Conservation (phyloP, 2,329 filamentous ascomycete genomes). For the Nemania bipapillata region DNA sequence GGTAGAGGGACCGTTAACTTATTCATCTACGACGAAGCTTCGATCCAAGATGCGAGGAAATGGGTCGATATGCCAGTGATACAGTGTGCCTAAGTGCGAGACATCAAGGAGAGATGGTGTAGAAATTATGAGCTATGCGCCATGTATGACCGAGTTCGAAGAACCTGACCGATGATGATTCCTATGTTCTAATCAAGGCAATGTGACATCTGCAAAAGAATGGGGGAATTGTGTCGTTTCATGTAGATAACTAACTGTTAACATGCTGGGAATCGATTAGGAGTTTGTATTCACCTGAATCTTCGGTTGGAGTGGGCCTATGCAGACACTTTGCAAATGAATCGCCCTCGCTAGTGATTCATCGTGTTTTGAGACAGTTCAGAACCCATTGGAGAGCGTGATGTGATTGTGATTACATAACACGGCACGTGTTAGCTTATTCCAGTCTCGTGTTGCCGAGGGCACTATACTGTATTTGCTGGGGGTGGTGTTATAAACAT, state of each 20-base stretch:
- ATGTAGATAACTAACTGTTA: neutral
- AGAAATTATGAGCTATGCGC: neutral
- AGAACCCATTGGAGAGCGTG: neutral
- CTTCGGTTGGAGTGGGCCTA: neutral
- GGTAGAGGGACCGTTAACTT: neutral
- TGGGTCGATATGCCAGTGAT: constrained; percentile 5
- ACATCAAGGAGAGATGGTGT: constrained; percentile 7
- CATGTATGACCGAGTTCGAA: constrained; percentile 1
- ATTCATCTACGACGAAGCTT: neutral
- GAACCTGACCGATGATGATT: neutral
- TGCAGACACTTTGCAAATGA: neutral
- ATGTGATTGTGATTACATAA: neutral
- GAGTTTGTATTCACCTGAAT: neutral
- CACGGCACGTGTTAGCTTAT: neutral
- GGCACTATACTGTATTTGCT: neutral
- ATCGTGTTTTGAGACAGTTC: neutral
- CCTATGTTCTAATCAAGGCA: neutral
- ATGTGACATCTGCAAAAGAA: neutral
- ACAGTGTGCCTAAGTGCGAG: neutral
- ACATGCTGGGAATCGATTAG: neutral
- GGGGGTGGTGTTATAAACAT: neutral
- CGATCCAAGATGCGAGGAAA: neutral
- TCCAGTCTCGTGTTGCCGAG: neutral
- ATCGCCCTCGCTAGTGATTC: neutral
- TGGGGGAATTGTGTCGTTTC: neutral